Base-by-base conservation (phyloP, 2,329 filamentous ascomycete genomes). In the Saccharata proteae region DNA sequence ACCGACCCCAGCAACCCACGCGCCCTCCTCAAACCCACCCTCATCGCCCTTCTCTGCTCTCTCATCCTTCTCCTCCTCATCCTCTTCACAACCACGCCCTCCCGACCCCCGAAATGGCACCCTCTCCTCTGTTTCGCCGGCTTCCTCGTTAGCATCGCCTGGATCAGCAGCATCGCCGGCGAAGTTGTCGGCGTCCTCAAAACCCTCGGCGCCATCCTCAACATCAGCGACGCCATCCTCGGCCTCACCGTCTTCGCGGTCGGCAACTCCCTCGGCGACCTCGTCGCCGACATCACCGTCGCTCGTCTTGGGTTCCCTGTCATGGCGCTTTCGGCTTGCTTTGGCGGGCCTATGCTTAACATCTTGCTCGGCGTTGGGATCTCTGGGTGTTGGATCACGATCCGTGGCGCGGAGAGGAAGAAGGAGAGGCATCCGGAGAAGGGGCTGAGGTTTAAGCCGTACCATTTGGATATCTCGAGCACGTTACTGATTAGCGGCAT, bases 301-400 rank as follows among this genome's bases (percentile, higher is more conserved):
- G 90, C 90, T 4, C 74, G 83, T 19, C 72, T 98, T 3, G 90
- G 90, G 3, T 94, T 86, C 55, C 90, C 90, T 0, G 85, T 98
- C 40, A 98, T 98, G 90, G 90, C 90, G 1, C 60, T 80, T 23
- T 86, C 82, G 19, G 90, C 90, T 4, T 98, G 90, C 52, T 94
- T 98, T 52, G 90, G 90, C n/a, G 92, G 90, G 0, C 90, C 90
- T 0, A 88, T 98, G 84, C 71, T 98, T 23, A 98, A 98, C 46
- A 98, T 98, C 40, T 62, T 98, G 0, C 71, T 98, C 4, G 90
- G 90, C 0, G 86, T 98, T 31, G 90, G 90, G n/a, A 65, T 96
- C 4, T 81, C 80, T 16, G 90, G 90, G 11, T 70, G 83, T 22
- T 92, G 86, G 51, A 90, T 94, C 70, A 86, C 82, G 35, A 66